Conservation (phyloP, 1,284 basidiomycete genomes). For the Hymenochaete sp. region DNA sequence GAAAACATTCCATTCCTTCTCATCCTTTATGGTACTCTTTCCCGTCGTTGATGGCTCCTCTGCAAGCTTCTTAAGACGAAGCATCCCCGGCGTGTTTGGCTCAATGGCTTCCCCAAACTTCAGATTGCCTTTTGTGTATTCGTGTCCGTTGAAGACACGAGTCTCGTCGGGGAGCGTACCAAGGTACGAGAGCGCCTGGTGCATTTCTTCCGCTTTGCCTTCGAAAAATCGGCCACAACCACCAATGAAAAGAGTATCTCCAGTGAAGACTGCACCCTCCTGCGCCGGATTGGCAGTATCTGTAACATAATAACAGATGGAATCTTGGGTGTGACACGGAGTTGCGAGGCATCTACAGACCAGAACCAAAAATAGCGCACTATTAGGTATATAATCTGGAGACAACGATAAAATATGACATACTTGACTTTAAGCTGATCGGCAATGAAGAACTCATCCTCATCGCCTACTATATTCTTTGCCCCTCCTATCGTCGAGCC, state of each 20-base stretch:
- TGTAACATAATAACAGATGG: slow-evolving; percentile 83
- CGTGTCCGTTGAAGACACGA: slow-evolving; percentile 85
- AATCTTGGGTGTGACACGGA: slow-evolving; percentile 95
- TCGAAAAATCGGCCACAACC: slow-evolving; percentile 98
- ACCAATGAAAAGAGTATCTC: slow-evolving; percentile 91
- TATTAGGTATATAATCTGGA: background rate
- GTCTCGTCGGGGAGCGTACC: slow-evolving; percentile 74
- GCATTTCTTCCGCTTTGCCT: slow-evolving; percentile 83
- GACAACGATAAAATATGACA: slow-evolving; percentile 18
- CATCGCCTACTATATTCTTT: slow-evolving; percentile 71
- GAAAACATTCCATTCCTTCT: slow-evolving; percentile 82
- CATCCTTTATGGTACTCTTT: slow-evolving; percentile 76
- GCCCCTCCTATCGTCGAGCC: slow-evolving; percentile 69
- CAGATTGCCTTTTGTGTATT: slow-evolving; percentile 71
- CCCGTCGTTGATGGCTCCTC: slow-evolving; percentile 58
- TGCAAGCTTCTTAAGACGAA: slow-evolving; percentile 45
- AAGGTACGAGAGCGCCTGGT: slow-evolving; percentile 68
- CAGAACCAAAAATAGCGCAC: background rate
- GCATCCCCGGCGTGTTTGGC: slow-evolving; percentile 49
- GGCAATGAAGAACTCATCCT: slow-evolving; percentile 66
- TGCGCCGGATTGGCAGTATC: slow-evolving; percentile 38
- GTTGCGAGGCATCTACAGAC: slow-evolving; percentile 49
- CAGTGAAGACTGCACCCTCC: slow-evolving; percentile 83
- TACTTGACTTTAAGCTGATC: slow-evolving; percentile 66
- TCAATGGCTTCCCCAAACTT: slow-evolving; percentile 63